A percentile compares a stretch with the other conserved stretches of the same genome.
Conservation (phyloP, 2,329 filamentous ascomycete genomes). For the Colletotrichum magnum region DNA sequence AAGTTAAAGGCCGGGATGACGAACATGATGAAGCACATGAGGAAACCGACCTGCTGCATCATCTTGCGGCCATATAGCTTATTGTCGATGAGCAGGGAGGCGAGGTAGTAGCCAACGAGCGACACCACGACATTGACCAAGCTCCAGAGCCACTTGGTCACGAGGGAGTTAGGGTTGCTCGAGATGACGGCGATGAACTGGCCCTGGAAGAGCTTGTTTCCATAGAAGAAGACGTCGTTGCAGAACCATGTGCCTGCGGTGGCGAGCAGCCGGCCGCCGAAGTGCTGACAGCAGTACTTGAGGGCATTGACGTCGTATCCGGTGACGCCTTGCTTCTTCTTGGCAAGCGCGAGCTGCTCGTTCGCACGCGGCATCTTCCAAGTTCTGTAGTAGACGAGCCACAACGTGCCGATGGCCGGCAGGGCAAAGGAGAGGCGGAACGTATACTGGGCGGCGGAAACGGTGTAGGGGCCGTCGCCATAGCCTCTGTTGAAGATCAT, state of each 20-base stretch:
- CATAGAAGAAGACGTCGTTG: constrained; percentile 99
- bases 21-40: constrained; percentile 95
- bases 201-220: constrained; percentile 96
- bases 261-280: constrained; percentile 87
- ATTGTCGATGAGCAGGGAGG: constrained; percentile 92
- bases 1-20: constrained; percentile 91
- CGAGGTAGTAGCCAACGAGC: constrained; percentile 89
- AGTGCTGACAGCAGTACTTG: constrained; percentile 82
- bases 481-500: constrained; percentile 76
- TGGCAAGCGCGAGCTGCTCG: constrained; percentile 84
- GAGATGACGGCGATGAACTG: constrained; percentile 90
- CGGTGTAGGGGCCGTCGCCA: constrained; percentile 83
- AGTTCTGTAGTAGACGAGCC: constrained; percentile 96
- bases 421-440: constrained; percentile 95
- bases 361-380: constrained; percentile 94
- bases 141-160: constrained; percentile 93
- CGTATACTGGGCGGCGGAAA: constrained; percentile 85
- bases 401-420: constrained; percentile 89
- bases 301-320: constrained; percentile 93
- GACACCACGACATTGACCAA: constrained; percentile 91
- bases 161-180: constrained; percentile 77
- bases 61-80: constrained; percentile 96
- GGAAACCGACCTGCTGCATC: constrained; percentile 96
- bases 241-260: constrained; percentile 93
- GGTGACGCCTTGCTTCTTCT: constrained; percentile 84